phyloP scores from a whole-genome alignment of 345 rosid species.

The Bruguiera gymnorhiza region DNA sequence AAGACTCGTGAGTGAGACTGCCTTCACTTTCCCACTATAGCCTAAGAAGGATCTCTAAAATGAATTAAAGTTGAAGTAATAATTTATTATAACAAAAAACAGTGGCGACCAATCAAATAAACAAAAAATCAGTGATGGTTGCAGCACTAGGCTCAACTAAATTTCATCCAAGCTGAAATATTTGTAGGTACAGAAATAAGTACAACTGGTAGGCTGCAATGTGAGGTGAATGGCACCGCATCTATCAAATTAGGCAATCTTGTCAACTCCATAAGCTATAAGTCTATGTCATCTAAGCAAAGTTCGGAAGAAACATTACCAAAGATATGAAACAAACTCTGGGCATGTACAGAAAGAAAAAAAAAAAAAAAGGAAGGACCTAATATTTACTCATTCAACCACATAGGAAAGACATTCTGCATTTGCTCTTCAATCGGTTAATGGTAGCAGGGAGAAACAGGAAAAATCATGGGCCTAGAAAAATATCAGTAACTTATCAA shows the following conservation, averaged over 20 bases:
- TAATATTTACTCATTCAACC: slow-evolving; percentile 6
- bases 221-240: slow-evolving; percentile 2
- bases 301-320: slow-evolving; percentile 10
- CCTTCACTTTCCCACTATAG: slow-evolving; percentile 8
- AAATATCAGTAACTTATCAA: not conserved
- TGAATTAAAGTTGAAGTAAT: slow-evolving; percentile 7
- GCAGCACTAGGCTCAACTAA: not conserved
- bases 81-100: slow-evolving; percentile 4
- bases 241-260: slow-evolving; percentile 11
- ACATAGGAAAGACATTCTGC: not conserved
- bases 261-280: slow-evolving; percentile 7
- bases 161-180: slow-evolving; percentile 17
- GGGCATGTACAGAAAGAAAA: not conserved
- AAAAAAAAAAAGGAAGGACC: slow-evolving; percentile 3
- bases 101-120: not conserved
- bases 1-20: not conserved
- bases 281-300: slow-evolving; percentile 16
- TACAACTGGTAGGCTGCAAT: slow-evolving; percentile 10
- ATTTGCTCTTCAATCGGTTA: not conserved
- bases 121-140: not conserved
- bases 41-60: slow-evolving; percentile 3
- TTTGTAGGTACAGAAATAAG: slow-evolving; percentile 6
- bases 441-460: not conserved
- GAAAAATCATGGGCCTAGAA: not conserved
- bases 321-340: not conserved